These are phyloP conservation scores for Omphalotus guepiniiformis DNA, from an alignment of 768 basidiomycete genomes.

Conservation along the genomic window DNA sequence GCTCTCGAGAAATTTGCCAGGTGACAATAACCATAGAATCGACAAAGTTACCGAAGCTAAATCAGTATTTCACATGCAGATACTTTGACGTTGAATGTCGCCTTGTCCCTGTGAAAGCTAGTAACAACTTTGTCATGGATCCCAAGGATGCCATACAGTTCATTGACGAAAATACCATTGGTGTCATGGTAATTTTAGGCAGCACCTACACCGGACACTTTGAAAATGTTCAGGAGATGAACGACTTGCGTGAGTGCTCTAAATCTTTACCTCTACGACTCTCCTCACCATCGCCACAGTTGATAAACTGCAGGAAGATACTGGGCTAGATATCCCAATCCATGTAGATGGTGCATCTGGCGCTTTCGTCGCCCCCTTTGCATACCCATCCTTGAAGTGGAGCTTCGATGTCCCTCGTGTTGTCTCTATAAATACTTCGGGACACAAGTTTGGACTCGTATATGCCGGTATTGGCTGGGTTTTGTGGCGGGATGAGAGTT, in stretches of 20 bases:
- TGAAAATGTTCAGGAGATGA: slow-evolving; percentile 56
- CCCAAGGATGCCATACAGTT: slow-evolving; percentile 52
- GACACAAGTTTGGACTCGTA: slow-evolving; percentile 54
- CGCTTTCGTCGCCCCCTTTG: slow-evolving; percentile 63
- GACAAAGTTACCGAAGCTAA: too few relatives aligned
- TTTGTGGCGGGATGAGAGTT: slow-evolving; percentile 54
- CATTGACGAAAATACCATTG: slow-evolving; percentile 70
- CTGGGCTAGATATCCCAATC: slow-evolving; percentile 57
- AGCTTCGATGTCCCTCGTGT: slow-evolving; percentile 55
- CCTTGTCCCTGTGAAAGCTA: slow-evolving; percentile 40
- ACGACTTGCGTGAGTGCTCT: slow-evolving; percentile 15
- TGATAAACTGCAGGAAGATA: slow-evolving; percentile 49
- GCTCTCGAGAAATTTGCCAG: slow-evolving; percentile 64
- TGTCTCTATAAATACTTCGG: slow-evolving; percentile 47
- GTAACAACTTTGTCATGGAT: slow-evolving; percentile 49
- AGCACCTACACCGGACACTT: slow-evolving; percentile 62
- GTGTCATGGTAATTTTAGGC: slow-evolving; percentile 53
- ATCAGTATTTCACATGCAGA: slow-evolving; percentile 18
- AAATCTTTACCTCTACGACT: background rate
- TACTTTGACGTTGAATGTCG: slow-evolving; percentile 63
- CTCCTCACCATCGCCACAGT: slow-evolving; percentile 25
- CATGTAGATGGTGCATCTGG: slow-evolving; percentile 66
- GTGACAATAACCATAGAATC: slow-evolving; percentile 13
- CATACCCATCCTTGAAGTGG: slow-evolving; percentile 53
- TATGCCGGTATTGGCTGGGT: slow-evolving; percentile 60